phyloP scores from a whole-genome alignment of 2,329 filamentous ascomycete genomes.

The Curvularia sp. region DNA sequence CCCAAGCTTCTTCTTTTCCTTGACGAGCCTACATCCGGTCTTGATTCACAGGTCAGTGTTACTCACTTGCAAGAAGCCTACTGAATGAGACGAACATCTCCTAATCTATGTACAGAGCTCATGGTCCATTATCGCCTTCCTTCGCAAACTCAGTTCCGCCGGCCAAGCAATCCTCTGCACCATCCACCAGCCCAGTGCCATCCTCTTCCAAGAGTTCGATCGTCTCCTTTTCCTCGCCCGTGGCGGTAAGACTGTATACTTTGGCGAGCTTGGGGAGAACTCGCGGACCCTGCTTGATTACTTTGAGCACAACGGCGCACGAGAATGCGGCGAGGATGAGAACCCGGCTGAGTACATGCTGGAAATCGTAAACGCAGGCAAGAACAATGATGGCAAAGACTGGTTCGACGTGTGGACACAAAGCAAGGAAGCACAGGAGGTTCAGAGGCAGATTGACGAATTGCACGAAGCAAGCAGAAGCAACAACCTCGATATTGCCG shows the following conservation, averaged over 20 bases:
- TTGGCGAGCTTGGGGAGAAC: constrained; percentile 57
- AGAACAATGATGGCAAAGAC: constrained; percentile 42
- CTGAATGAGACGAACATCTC: not conserved
- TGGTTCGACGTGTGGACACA: constrained; percentile 54
- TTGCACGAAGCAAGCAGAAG: constrained; percentile 48
- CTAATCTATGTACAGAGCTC: constrained; percentile 54
- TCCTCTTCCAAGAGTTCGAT: constrained; percentile 58
- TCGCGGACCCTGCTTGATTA: constrained; percentile 53
- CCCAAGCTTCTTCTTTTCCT: constrained; percentile 69
- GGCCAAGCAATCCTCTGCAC: constrained; percentile 58
- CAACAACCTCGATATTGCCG: constrained; percentile 36
- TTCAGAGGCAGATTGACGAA: constrained; percentile 51
- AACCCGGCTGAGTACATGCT: constrained; percentile 83
- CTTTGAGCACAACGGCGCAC: constrained; percentile 70
- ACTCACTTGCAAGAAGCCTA: not conserved
- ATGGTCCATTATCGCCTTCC: constrained; percentile 68
- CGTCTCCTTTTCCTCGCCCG: constrained; percentile 54
- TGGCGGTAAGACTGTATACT: constrained; percentile 57
- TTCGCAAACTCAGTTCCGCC: constrained; percentile 65
- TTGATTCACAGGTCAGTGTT: constrained; percentile 60
- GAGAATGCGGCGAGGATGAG: constrained; percentile 65
- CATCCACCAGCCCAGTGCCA: constrained; percentile 56
- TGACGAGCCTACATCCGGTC: constrained; percentile 66
- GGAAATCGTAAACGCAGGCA: constrained; percentile 52
- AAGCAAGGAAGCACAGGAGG: constrained; percentile 28